phyloP scores from a whole-genome alignment of 495 filamentous ascomycete genomes.

The Xylaria intraflava region DNA sequence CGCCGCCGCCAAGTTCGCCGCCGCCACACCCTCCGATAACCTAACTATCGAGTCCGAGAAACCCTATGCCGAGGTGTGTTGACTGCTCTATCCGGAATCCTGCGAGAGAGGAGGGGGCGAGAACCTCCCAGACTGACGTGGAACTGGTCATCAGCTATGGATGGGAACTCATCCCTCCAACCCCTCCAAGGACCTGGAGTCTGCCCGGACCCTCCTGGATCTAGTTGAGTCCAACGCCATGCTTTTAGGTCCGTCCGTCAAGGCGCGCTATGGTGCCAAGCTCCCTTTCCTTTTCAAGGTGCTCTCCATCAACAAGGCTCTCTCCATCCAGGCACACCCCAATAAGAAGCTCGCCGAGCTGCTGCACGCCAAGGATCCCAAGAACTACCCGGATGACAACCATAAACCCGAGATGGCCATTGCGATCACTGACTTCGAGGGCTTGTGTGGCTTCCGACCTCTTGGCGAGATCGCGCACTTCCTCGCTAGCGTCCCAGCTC shows the following conservation, averaged over 20 bases:
- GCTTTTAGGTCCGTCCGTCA: constrained; percentile 65
- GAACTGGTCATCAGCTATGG: constrained; percentile 56
- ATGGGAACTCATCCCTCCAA: constrained; percentile 98
- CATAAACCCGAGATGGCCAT: constrained; percentile 99
- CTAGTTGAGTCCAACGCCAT: constrained; percentile 82
- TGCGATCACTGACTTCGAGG: constrained; percentile 91
- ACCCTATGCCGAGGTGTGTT: constrained; percentile 77
- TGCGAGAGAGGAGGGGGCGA: too few species aligned
- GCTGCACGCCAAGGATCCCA: constrained; percentile 75
- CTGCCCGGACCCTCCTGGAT: constrained; percentile 81
- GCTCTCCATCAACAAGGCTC: constrained; percentile 83
- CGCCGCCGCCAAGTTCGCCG: constrained; percentile 69
- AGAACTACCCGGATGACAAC: constrained; percentile 98
- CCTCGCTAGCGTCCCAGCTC: constrained; percentile 60
- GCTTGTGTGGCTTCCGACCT: constrained; percentile 90
- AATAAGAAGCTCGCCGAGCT: constrained; percentile 95
- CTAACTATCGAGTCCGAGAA: constrained; percentile 74
- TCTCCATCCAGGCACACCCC: constrained; percentile 95
- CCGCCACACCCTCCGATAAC: constrained; percentile 61
- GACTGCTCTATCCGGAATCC: not conserved
- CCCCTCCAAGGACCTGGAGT: constrained; percentile 80
- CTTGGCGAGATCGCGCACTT: constrained; percentile 82
- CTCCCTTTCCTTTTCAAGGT: constrained; percentile 98
- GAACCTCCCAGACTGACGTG: not conserved
- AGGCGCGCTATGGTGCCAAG: constrained; percentile 64